A percentile compares a stretch with the other conserved stretches of the same genome.
phyloP scores from a whole-genome alignment of 352 stramenopile species.

The Pythium grandisporangium region DNA sequence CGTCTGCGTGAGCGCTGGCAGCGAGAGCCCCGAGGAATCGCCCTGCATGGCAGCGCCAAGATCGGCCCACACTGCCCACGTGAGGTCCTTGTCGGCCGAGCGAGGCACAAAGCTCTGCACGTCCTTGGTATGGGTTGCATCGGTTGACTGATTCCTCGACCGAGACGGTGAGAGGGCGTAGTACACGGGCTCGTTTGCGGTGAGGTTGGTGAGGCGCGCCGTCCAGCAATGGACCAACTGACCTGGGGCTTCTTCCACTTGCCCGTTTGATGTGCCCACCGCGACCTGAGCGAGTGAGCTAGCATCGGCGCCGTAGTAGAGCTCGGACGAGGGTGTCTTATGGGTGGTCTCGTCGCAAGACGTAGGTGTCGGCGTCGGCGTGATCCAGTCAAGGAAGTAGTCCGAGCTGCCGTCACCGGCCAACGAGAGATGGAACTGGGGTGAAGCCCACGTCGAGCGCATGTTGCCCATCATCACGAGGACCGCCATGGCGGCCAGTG shows the following conservation, averaged over 20 bases:
- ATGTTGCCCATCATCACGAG: too few relatives aligned
- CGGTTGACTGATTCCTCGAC: background rate
- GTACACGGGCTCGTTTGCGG: background rate
- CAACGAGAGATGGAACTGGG: slow-evolving; percentile 8
- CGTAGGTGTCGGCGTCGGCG: background rate
- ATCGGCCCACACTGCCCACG: slow-evolving; percentile 7
- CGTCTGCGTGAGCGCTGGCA: slow-evolving; percentile 1
- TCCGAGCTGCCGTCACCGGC: slow-evolving; percentile 5
- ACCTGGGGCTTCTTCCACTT: slow-evolving; percentile 1
- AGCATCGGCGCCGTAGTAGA: slow-evolving; percentile 2
- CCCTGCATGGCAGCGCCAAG: slow-evolving; percentile 1
- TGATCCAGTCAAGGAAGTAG: slow-evolving; percentile 12
- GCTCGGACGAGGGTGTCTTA: background rate
- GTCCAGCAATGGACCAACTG: slow-evolving; percentile 6
- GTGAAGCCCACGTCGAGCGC: background rate
- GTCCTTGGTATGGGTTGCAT: background rate
- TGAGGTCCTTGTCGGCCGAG: background rate
- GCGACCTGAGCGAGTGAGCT: background rate
- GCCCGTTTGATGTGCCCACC: background rate
- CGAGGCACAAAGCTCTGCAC: background rate
- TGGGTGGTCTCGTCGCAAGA: slow-evolving; percentile 4
- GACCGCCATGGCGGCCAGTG: background rate
- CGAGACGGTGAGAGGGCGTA: too few relatives aligned
- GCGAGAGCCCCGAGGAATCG: slow-evolving; percentile 2
- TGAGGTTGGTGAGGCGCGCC: slow-evolving; percentile 3